Evolutionary conservation across 345 rosid species (phyloP).

Genomic region (Gossypium raimondii): DNA sequence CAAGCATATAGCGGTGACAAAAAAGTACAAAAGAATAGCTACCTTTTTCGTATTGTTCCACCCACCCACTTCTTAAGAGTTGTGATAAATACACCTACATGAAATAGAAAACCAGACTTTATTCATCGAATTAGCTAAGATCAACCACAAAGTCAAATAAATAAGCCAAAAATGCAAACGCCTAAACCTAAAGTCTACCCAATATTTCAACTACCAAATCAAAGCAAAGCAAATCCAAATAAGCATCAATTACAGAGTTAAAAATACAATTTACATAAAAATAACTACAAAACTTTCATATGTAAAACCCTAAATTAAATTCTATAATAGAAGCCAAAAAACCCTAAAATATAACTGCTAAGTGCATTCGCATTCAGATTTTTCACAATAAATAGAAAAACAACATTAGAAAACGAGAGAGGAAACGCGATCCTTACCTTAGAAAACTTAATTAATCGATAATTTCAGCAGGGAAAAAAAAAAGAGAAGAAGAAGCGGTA

Average conservation of each 20-base stretch:
- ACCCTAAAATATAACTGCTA: background rate
- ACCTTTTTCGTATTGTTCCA: background rate
- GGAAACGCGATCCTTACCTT: conserved; percentile 9
- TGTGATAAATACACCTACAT: background rate
- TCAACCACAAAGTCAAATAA: background rate
- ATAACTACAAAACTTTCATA: background rate
- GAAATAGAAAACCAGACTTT: background rate
- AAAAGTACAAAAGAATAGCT: background rate
- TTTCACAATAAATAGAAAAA: background rate
- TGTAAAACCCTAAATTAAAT: conserved; percentile 3
- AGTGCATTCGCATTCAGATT: background rate
- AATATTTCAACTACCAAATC: background rate
- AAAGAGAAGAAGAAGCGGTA: background rate
- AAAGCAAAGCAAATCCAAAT: background rate
- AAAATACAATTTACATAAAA: background rate
- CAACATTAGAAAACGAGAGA: background rate
- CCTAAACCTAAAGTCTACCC: background rate
- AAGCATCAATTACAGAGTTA: background rate
- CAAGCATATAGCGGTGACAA: background rate
- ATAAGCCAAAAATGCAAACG: background rate
- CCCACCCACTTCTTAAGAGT: background rate
- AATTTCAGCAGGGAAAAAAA: background rate
- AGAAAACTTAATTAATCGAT: background rate
- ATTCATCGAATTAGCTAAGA: background rate
- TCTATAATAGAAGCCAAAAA: background rate